phyloP scores from a whole-genome alignment of 768 basidiomycete genomes.

The Crepidotus variabilis region DNA sequence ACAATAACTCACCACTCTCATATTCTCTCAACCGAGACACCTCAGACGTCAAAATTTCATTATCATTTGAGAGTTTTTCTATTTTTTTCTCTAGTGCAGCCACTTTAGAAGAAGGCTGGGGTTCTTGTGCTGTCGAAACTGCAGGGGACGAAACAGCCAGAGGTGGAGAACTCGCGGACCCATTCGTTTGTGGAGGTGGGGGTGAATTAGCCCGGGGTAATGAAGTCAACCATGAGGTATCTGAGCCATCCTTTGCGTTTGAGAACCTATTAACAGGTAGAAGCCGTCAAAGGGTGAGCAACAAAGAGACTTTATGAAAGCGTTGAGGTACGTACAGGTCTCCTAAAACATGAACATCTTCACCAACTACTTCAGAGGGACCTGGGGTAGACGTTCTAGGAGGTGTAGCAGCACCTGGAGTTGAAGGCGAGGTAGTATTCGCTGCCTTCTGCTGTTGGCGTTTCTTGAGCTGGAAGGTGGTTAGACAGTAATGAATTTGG shows the following conservation, averaged over 20 bases:
- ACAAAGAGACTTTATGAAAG: not conserved
- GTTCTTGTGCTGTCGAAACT: constrained; percentile 15
- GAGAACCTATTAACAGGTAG: constrained; percentile 27
- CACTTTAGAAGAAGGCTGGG: constrained; percentile 9
- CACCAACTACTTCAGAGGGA: constrained; percentile 37
- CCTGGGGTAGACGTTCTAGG: constrained; percentile 49
- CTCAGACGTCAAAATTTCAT: constrained; percentile 17
- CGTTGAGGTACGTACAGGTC: constrained; percentile 53
- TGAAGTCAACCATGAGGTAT: constrained; percentile 58
- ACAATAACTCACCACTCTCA: constrained; percentile 13
- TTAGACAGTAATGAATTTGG: constrained; percentile 7
- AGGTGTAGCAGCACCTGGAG: constrained; percentile 33
- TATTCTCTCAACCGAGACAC: constrained; percentile 15
- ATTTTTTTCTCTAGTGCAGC: constrained; percentile 16
- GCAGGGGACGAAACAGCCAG: constrained; percentile 17
- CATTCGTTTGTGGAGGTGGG: constrained; percentile 22
- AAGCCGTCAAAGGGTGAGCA: constrained; percentile 10
- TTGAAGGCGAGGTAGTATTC: constrained; percentile 22
- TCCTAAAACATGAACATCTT: constrained; percentile 48
- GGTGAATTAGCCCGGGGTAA: constrained; percentile 44
- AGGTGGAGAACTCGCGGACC: constrained; percentile 16
- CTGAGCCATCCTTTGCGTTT: constrained; percentile 36
- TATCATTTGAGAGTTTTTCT: constrained; percentile 17
- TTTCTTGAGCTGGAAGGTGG: constrained; percentile 63
- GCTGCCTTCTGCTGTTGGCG: constrained; percentile 66